Evolutionary conservation across 2,329 filamentous ascomycete genomes (phyloP).

Genomic region (Fusarium sp.): DNA sequence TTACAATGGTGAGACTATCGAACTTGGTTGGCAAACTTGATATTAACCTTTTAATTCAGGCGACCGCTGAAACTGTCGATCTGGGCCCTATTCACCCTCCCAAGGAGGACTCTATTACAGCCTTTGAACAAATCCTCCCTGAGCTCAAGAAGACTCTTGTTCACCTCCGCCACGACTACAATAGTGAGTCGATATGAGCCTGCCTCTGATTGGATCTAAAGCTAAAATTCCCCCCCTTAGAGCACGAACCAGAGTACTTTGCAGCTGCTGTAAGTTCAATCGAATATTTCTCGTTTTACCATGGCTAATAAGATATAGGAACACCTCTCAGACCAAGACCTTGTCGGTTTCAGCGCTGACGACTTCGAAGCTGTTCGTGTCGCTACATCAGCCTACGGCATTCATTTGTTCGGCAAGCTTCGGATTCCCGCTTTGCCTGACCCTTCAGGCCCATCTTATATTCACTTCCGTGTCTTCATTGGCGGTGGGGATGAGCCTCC

Average conservation of each 20-base stretch:
- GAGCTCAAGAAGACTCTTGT: conserved; percentile 63
- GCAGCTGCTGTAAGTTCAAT: conserved; percentile 53
- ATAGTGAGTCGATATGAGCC: conserved; percentile 48
- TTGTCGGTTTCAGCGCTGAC: conserved; percentile 83
- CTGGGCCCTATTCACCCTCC: conserved; percentile 59
- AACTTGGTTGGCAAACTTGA: too few species aligned
- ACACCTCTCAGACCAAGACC: conserved; percentile 74
- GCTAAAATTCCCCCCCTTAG: conserved; percentile 43
- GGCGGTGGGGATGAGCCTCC: conserved; percentile 82
- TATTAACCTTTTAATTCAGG: conserved; percentile 46
- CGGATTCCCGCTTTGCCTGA: conserved; percentile 57
- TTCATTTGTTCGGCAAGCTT: conserved; percentile 81
- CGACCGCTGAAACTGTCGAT: conserved; percentile 63
- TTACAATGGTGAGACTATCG: conserved; percentile 27
- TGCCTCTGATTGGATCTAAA: background rate
- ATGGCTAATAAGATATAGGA: conserved; percentile 1
- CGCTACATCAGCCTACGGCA: conserved; percentile 83
- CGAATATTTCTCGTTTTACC: background rate
- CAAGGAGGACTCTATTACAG: conserved; percentile 60
- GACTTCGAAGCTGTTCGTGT: conserved; percentile 93
- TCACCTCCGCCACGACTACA: conserved; percentile 57
- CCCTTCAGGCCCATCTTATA: conserved; percentile 69
- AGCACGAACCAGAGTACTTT: conserved; percentile 66
- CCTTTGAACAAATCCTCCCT: conserved; percentile 58
- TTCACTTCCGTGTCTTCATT: conserved; percentile 90